Evolutionary conservation across 108 stramenopile species (phyloP), one percentile per base, ranked within the genome.

Genomic region (Bacterosira constricta): DNA sequence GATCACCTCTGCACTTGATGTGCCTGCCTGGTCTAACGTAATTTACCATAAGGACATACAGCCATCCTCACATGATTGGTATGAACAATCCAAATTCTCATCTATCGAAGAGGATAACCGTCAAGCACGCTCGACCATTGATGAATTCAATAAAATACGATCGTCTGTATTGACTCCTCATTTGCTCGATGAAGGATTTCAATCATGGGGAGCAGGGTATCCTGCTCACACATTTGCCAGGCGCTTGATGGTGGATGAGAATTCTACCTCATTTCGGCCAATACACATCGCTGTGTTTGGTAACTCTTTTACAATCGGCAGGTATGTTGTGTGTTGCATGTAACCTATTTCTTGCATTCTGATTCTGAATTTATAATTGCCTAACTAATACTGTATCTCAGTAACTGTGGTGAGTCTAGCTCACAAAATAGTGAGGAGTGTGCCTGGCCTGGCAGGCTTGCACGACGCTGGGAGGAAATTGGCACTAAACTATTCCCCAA

Each of bases 121-220:
- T 12, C 11, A 32, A 9, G 68, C 59, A 13, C 60, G 68, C 11
- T 26, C 68, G 2, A 69, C 60, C 37, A 41, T 69, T 23, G 44
- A 37, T 10, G 68, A 63, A 30, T 69, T 69, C 29, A 69, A 69
- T 35, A 63, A 42, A 61, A 29, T 69, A 2, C 30, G 68, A 17
- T 29, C 25, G 32, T 45, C 59, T 17, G 44, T 69, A 7, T 69
- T 69, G 68, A 69, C 61, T 3, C 27, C 59, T 12, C 5, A 38
- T 1, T 69, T 69, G 21, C 20, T 69, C 23, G 61, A 69, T 29
- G 31, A 26, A 27, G 68, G 68, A 25, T 30, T 69, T 27, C 44
- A 45, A 6, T 9, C 38, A 1, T n/a, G n/a, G n/a, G 68, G 68
- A 7, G 32, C 45, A 31, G 1, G 49, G 29, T 45, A 63, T 23